These are phyloP conservation scores for Epipyxis sp. DNA, from an alignment of 108 stramenopile genomes.

Conservation along the genomic window DNA sequence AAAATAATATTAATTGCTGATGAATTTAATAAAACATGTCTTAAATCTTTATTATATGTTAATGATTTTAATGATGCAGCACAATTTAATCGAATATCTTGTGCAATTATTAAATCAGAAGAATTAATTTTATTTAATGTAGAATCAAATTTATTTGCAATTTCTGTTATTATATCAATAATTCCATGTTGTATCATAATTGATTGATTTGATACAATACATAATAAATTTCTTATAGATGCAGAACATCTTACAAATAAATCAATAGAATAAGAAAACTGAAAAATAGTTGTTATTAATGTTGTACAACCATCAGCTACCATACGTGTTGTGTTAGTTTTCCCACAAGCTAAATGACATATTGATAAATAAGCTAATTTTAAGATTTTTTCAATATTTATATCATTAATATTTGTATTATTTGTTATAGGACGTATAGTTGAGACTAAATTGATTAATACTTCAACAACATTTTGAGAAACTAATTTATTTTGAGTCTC, in stretches of 20 bases:
- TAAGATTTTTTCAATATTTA: neutral
- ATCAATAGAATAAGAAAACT: neutral
- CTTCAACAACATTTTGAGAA: neutral
- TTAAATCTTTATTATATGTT: slow-evolving; percentile 24
- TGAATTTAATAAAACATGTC: neutral
- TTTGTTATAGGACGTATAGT: neutral
- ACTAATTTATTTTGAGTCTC: slow-evolving; percentile 13
- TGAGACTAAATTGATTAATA: neutral
- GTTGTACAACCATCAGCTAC: slow-evolving; percentile 23
- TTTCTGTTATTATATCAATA: neutral
- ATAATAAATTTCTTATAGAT: slow-evolving; percentile 12
- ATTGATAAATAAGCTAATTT: neutral
- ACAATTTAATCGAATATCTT: slow-evolving; percentile 9
- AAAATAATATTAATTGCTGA: slow-evolving; percentile 19
- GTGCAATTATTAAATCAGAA: neutral
- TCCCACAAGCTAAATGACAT: slow-evolving; percentile 32
- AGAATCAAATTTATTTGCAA: neutral
- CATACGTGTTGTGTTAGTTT: slow-evolving; percentile 10
- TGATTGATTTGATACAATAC: slow-evolving; percentile 17
- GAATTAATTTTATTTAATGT: neutral
- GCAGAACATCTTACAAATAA: slow-evolving; percentile 8
- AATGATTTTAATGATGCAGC: slow-evolving; percentile 8
- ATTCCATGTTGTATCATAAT: slow-evolving; percentile 7
- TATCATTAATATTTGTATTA: no score
- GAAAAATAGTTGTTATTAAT: neutral